Evolutionary conservation across 192 early-diverging fungal genomes (phyloP), one percentile per base, ranked within the genome.

Genomic region (Mortierella claussenii): DNA sequence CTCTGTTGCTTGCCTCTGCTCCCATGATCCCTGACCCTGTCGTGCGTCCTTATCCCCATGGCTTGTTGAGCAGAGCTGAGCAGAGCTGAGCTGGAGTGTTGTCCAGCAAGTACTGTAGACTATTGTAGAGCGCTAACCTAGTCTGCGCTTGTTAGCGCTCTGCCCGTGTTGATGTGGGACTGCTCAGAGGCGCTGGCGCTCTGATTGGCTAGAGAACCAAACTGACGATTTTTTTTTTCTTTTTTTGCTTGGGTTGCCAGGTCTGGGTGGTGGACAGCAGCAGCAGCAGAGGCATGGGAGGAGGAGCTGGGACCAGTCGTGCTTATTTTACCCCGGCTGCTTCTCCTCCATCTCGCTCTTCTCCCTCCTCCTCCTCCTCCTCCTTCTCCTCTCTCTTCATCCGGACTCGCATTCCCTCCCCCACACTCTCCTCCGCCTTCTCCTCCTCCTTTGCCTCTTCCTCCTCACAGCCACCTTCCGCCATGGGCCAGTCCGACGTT

Each of bases 161-260:
- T n/a, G n/a, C n/a, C n/a, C n/a, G n/a, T n/a, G n/a, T n/a, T n/a
- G n/a, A n/a, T n/a, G n/a, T n/a, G n/a, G n/a, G n/a, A n/a, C n/a
- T n/a, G n/a, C n/a, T n/a, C n/a, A n/a, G n/a, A n/a, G n/a, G n/a
- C n/a, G n/a, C n/a, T n/a, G n/a, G 57, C 44, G 18, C 3, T 46
- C 33, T 65, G 63, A 65, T 65, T 65, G 63, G 63, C 44, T 28
- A 42, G n/a, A 27, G 2, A 47, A 10, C 46, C 42, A 28, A 65
- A 48, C 63, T 65, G 53, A 45, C 63, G 63, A 65, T 55, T 33
- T 55, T 65, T 65, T 65, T 65, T 55, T 65, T 55, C 36, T 52
- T 44, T 46, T 20, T 44, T 33, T 32, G 13, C 7, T 46, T 32
- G 46, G 5, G 24, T 32, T 15, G 7, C 49, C 2, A 51, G 27